A percentile compares a stretch with the other conserved stretches of the same genome.
Conservation (phyloP, 805 yeast genomes). For the Trichomonascus vanleenenianus region DNA sequence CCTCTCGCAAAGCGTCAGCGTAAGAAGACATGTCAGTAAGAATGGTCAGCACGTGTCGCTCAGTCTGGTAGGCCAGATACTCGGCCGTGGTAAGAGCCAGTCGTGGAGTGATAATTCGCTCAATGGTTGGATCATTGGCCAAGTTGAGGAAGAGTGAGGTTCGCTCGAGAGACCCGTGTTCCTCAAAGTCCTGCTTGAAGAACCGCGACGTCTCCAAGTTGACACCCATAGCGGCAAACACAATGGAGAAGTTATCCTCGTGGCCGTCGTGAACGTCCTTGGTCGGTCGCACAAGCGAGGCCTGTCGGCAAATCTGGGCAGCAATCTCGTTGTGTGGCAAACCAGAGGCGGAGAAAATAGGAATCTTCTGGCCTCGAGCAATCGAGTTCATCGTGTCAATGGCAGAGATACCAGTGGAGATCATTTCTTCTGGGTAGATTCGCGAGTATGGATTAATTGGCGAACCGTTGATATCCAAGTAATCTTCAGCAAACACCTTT, state of each 20-base stretch:
- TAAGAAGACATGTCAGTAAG: conserved; percentile 99
- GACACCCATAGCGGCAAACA: conserved; percentile 99
- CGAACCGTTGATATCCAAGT: conserved; percentile 95
- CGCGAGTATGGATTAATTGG: conserved; percentile 98
- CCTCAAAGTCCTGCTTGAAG: conserved; percentile 99
- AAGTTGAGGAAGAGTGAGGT: conserved; percentile 92
- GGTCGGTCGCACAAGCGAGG: conserved; percentile 98
- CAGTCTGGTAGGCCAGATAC: conserved; percentile 97
- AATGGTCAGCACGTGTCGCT: conserved; percentile 96
- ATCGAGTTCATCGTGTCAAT: conserved; percentile 99
- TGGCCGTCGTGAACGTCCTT: conserved; percentile 99
- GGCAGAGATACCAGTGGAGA: conserved; percentile 97
- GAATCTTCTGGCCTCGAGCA: conserved; percentile 99
- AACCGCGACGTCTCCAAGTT: conserved; percentile 97
- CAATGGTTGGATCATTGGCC: conserved; percentile 99
- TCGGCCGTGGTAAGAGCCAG: conserved; percentile 98
- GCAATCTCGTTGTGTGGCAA: conserved; percentile 99
- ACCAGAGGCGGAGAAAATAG: conserved; percentile 98
- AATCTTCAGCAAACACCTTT: conserved; percentile 96
- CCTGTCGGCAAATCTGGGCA: conserved; percentile 99
- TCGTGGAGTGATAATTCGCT: conserved; percentile 98
- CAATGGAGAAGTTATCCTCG: conserved; percentile 98
- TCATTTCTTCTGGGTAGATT: conserved; percentile 99
- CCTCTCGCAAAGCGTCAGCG: conserved; percentile 99
- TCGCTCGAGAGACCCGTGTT: conserved; percentile 97